These are phyloP conservation scores for Pleurotus tuber-regium DNA, from an alignment of 768 basidiomycete species.

Conservation along the genomic window DNA sequence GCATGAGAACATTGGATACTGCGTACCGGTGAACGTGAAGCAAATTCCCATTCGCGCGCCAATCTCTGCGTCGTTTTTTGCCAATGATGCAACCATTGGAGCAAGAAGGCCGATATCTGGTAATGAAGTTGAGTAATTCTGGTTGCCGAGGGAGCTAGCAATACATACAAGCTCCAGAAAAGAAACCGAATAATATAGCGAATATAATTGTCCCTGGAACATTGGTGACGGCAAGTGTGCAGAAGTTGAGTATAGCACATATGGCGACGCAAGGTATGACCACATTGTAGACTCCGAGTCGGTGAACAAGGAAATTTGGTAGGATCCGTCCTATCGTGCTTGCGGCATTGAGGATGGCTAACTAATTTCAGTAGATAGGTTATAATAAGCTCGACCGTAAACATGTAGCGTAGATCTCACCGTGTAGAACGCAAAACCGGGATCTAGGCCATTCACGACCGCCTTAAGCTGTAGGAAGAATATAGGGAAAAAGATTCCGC, in stretches of 20 bases:
- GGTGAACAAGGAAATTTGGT: conserved; percentile 31
- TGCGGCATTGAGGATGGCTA: conserved; percentile 36
- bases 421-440: conserved; percentile 54
- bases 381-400: conserved; percentile 9
- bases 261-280: conserved; percentile 25
- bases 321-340: conserved; percentile 33
- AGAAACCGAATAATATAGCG: conserved; percentile 38
- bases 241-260: conserved; percentile 31
- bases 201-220: conserved; percentile 29
- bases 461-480: conserved; percentile 59
- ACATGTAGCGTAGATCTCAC: conserved; percentile 27
- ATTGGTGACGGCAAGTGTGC: conserved; percentile 29
- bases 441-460: conserved; percentile 40
- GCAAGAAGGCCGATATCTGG: conserved; percentile 39
- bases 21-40: conserved; percentile 43
- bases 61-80: conserved; percentile 46
- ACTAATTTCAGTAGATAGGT: conserved; percentile 20
- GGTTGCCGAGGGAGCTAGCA: too few species aligned
- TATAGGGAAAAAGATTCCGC: conserved; percentile 41
- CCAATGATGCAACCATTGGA: conserved; percentile 42
- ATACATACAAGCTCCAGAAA: conserved; percentile 37
- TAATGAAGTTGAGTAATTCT: too few species aligned
- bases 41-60: conserved; percentile 53
- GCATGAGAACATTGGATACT: conserved; percentile 10
- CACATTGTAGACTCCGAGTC: conserved; percentile 26